phyloP scores from a whole-genome alignment of 208 protist species.

The Trypanosomatidae sp. region DNA sequence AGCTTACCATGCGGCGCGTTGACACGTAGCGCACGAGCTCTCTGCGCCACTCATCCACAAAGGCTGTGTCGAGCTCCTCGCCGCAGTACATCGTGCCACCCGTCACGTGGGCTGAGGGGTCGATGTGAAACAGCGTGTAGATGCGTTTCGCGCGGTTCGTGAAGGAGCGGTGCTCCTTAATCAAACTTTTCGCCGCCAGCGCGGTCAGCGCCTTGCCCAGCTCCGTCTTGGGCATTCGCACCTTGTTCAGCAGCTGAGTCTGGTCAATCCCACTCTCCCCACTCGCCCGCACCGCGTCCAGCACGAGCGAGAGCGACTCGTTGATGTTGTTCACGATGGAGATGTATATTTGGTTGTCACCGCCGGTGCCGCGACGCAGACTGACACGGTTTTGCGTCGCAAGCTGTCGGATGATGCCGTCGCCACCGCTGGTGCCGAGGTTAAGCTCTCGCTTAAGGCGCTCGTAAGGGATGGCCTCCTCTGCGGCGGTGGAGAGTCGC shows the following conservation, averaged over 20 bases:
- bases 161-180: constrained; percentile 79
- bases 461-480: constrained; percentile 50
- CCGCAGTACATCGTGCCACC: constrained; percentile 86
- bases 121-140: constrained; percentile 79
- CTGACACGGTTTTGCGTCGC: constrained; percentile 52
- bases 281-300: constrained; percentile 63
- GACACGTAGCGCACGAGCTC: constrained; percentile 26
- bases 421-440: constrained; percentile 29
- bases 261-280: constrained; percentile 78
- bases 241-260: constrained; percentile 44
- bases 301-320: constrained; percentile 57
- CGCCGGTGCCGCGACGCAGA: constrained; percentile 39
- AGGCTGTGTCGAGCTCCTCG: constrained; percentile 76
- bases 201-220: constrained; percentile 62
- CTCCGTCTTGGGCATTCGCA: constrained; percentile 68
- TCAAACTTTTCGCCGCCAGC: constrained; percentile 55
- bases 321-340: constrained; percentile 59
- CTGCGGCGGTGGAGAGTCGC: constrained; percentile 32
- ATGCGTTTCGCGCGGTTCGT: constrained; percentile 83
- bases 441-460: constrained; percentile 48
- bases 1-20: constrained; percentile 48
- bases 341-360: constrained; percentile 47
- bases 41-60: constrained; percentile 73
- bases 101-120: constrained; percentile 74
- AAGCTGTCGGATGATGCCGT: constrained; percentile 55